Base-by-base conservation (phyloP, 1,284 basidiomycete genomes). In the Heterobasidion parviporum region DNA sequence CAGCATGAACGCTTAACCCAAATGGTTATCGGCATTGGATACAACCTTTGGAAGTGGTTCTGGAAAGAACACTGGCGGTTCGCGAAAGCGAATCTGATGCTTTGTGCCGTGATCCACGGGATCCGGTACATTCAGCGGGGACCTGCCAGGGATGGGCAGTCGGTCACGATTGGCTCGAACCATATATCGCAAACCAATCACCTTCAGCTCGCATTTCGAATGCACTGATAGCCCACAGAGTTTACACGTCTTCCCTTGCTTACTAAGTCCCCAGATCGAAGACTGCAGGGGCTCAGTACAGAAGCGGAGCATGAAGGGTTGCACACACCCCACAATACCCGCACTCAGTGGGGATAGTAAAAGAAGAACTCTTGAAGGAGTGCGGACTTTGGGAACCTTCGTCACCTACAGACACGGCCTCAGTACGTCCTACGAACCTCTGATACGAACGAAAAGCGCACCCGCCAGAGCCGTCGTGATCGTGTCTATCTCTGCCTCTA, bases 171-270 rank as follows among this genome's bases (percentile, higher is more conserved):
- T 14, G 44, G 35, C 48, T 36, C 16, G 18, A 43, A 26, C 18
- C 52, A 18, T 10, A 52, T 9, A 53, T 50, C 15, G 50, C 35
- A 45, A 43, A 47, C 20, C 26, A 56, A 67, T 56, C 55, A 87
- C 89, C 81, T 92, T 93, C 49, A 92, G 68, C 65, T 92, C 91
- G 67, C 91, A 93, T 68, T 89, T 92, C 49, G 80, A 74, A 67
- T 92, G 91, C 15, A 91, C 88, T n/a, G 85, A 86, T 56, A 92
- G 69, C 1, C 82, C 81, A 65, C 91, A 93, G n/a, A 74, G 69
- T 66, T 79, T 86, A 71, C 91, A 92, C 7, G 83, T 87, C 70
- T 91, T 88, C 33, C 91, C 90, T 64, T 90, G 87, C 67, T 89
- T 91, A 65, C 82, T 87, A 41, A 92, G 71, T 20, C 90, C 91